These are phyloP conservation scores for Tilletia indica DNA, from an alignment of 1,284 basidiomycete species.

Conservation along the genomic window DNA sequence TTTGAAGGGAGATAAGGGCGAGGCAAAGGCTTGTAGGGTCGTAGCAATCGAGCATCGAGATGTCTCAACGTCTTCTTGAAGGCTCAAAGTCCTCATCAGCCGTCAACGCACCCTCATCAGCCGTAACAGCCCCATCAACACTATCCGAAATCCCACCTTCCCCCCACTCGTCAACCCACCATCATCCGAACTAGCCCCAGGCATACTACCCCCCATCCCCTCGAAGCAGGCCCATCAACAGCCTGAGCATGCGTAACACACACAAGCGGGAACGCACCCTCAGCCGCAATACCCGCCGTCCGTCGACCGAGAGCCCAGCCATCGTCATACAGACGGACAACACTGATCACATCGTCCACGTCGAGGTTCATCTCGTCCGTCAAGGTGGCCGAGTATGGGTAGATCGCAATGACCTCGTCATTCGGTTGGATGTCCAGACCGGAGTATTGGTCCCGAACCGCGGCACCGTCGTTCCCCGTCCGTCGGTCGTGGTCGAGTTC, in stretches of 20 bases:
- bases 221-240: constrained; percentile 22
- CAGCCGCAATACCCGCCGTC: constrained; percentile 27
- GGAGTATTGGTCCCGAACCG: constrained; percentile 48
- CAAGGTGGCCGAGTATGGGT: constrained; percentile 50
- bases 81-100: constrained; percentile 20
- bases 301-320: constrained; percentile 47
- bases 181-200: constrained; percentile 27
- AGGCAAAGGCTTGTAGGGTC: too few relatives aligned
- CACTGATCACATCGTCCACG: constrained; percentile 35
- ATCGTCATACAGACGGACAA: constrained; percentile 48
- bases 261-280: constrained; percentile 48
- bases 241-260: constrained; percentile 32
- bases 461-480: constrained; percentile 43
- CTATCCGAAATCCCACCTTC: constrained; percentile 38
- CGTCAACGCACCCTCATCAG: constrained; percentile 38
- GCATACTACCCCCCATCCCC: constrained; percentile 23
- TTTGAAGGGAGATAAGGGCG: too few relatives aligned
- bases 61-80: constrained; percentile 17
- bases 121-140: constrained; percentile 41
- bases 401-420: constrained; percentile 49
- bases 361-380: constrained; percentile 50
- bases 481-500: constrained; percentile 28
- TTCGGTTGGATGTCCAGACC: constrained; percentile 46
- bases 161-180: constrained; percentile 37
- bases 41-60: too few relatives aligned